phyloP scores from a whole-genome alignment of 2,329 filamentous ascomycete species.

The Leptographium galeiforme region DNA sequence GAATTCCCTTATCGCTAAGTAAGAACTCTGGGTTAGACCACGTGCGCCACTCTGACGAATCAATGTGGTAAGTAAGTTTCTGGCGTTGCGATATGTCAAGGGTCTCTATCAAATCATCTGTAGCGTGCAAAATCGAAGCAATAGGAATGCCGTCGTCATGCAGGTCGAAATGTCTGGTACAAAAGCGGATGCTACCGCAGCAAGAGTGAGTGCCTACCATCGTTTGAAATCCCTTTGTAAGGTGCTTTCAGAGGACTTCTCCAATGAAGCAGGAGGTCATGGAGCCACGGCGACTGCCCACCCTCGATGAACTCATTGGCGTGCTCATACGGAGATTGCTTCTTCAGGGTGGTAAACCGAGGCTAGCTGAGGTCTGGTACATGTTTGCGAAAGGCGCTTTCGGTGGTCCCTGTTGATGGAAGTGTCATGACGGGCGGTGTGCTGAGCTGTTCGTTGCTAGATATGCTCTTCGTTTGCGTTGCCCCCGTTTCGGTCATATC shows the following conservation, averaged over 20 bases:
- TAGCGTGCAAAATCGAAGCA: constrained; percentile 37
- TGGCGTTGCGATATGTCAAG: constrained; percentile 36
- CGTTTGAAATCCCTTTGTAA: constrained; percentile 55
- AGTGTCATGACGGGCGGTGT: no score
- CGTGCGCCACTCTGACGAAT: constrained; percentile 58
- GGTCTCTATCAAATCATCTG: constrained; percentile 29
- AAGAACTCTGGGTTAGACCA: constrained; percentile 63
- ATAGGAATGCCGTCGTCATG: constrained; percentile 54
- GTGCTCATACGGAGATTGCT: constrained; percentile 50
- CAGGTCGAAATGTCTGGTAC: constrained; percentile 40
- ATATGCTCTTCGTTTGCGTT: no score
- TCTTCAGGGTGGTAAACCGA: constrained; percentile 49
- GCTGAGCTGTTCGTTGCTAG: background rate
- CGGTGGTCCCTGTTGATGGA: background rate
- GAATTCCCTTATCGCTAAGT: constrained; percentile 52
- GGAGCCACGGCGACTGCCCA: constrained; percentile 52
- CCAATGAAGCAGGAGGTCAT: constrained; percentile 48
- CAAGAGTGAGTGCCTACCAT: constrained; percentile 44
- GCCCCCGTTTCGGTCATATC: no score
- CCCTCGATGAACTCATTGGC: constrained; percentile 44
- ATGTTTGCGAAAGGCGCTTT: constrained; percentile 29
- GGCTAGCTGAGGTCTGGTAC: constrained; percentile 47
- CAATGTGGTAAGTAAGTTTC: constrained; percentile 44
- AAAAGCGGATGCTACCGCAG: no score
- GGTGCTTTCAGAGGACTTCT: constrained; percentile 47